Evolutionary conservation across 2,329 filamentous ascomycete genomes (phyloP), one percentile per base, ranked within the genome.

Genomic region (Fusarium stilboides): DNA sequence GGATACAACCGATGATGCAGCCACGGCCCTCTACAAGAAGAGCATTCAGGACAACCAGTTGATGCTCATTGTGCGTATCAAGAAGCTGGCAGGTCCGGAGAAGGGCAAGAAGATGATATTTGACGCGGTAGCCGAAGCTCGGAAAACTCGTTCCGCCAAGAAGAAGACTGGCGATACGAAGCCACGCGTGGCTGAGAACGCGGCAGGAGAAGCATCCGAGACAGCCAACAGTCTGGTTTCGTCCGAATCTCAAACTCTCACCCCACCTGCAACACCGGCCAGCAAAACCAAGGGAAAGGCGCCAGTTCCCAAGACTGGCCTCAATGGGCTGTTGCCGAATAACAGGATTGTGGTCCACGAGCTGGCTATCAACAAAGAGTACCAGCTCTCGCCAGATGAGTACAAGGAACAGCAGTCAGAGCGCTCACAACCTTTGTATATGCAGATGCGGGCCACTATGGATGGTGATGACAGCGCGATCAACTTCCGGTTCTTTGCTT

Each of bases 31-130:
- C n/a, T 95, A 94, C 75, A 88, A 89, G 36, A 87, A 93, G 73
- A 94, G 92, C 62, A 94, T 95, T 68, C 88, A 92, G 59, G 91
- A 94, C 69, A 94, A 94, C 73, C 93, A 96, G 77, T 82, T 94
- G 40, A 91, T 93, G 80, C 82, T 95, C 19, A 88, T 95, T 75
- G 92, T 93, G 50, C 86, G 91, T 50, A 94, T 96, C 79, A 93
- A 94, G 79, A 91, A 89, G 77, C 82, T 96, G 45, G 91, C 91
- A 3, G 93, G 93, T 1, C 83, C 88, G 2, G 89, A 92, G 49
- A 85, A 88, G 74, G 92, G 92, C 24, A 91, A 92, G 76, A 87
- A 86, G 60, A 80, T 94, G 73, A 93, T 95, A 59, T 88, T 91
- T 59, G 90, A 92, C 52, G 92, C 92, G 20, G 91, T 95, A 51